Evolutionary conservation across 306 rosid genomes (phyloP).

Genomic region (Trifolium pratense): DNA sequence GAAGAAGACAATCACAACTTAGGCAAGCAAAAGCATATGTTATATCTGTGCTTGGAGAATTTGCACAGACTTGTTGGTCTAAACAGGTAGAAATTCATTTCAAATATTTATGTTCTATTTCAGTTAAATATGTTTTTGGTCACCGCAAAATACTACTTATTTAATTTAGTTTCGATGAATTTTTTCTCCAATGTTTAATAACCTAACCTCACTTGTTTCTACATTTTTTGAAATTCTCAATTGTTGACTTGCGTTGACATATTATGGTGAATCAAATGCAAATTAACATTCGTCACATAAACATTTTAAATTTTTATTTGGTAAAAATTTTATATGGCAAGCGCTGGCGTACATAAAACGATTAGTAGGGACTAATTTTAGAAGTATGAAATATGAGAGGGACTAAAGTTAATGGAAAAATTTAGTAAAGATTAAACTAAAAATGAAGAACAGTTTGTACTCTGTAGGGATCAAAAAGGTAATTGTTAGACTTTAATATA

Average conservation of each 20-base stretch:
- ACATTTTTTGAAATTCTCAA: too few species aligned
- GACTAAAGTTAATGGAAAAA: not conserved
- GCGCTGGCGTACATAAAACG: not conserved
- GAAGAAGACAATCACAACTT: conserved; percentile 62
- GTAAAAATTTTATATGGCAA: not conserved
- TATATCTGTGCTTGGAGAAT: conserved; percentile 91
- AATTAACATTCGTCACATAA: not conserved
- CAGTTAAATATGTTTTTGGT: not conserved
- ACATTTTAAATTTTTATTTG: not conserved
- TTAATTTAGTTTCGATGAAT: not conserved
- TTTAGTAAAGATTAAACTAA: not conserved
- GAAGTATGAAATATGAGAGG: not conserved
- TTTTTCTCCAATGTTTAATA: too few species aligned
- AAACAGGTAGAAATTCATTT: conserved; percentile 71
- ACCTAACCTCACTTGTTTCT: too few species aligned
- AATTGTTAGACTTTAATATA: too few species aligned
- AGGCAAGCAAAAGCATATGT: conserved; percentile 85
- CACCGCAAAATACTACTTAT: not conserved
- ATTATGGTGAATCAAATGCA: not conserved
- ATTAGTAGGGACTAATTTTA: not conserved
- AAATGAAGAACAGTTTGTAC: not conserved
- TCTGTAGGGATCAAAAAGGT: not conserved
- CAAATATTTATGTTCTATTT: not conserved
- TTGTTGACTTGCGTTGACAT: too few species aligned
- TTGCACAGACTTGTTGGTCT: conserved; percentile 65